phyloP scores from a whole-genome alignment of 768 basidiomycete species.

The Termitomyces sp. region DNA sequence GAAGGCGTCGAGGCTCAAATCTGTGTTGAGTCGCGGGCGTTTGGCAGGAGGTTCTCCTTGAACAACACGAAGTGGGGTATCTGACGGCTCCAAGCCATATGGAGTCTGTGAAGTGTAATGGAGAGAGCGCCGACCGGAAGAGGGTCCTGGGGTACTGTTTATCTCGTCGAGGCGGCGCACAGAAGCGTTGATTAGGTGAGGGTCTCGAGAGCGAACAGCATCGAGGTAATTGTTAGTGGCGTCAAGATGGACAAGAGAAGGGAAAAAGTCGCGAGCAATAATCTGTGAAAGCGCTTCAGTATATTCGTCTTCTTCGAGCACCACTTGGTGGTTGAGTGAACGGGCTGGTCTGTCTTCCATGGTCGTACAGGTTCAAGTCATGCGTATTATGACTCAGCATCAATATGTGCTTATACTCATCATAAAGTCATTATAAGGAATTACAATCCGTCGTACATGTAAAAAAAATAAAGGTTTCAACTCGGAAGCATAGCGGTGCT shows the following conservation, averaged over 20 bases:
- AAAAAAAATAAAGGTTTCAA: slow-evolving; percentile 1
- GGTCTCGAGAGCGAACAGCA: slow-evolving; percentile 72
- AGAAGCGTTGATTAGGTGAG: slow-evolving; percentile 67
- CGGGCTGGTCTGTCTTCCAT: slow-evolving; percentile 20
- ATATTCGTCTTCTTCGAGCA: slow-evolving; percentile 93
- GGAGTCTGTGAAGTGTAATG: slow-evolving; percentile 59
- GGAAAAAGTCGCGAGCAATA: slow-evolving; percentile 97
- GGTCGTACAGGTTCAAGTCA: neutral
- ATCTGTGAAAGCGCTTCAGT: slow-evolving; percentile 85
- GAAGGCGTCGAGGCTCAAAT: slow-evolving; percentile 76
- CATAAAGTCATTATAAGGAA: slow-evolving; percentile 11
- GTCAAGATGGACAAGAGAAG: slow-evolving; percentile 84
- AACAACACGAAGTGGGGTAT: slow-evolving; percentile 58
- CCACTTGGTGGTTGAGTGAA: slow-evolving; percentile 66
- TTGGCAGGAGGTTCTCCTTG: slow-evolving; percentile 43
- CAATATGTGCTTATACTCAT: neutral
- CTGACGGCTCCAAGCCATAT: slow-evolving; percentile 48
- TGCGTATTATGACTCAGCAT: slow-evolving; percentile 3
- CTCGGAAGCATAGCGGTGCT: slow-evolving; percentile 7
- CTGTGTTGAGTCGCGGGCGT: slow-evolving; percentile 51
- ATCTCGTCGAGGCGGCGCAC: slow-evolving; percentile 69
- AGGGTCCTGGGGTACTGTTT: slow-evolving; percentile 40
- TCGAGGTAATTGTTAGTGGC: slow-evolving; percentile 85
- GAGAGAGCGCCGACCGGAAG: slow-evolving; percentile 21
- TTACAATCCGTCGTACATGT: slow-evolving; percentile 3